These are phyloP conservation scores for Auricularia heimuer DNA, from an alignment of 768 basidiomycete species.

Conservation along the genomic window DNA sequence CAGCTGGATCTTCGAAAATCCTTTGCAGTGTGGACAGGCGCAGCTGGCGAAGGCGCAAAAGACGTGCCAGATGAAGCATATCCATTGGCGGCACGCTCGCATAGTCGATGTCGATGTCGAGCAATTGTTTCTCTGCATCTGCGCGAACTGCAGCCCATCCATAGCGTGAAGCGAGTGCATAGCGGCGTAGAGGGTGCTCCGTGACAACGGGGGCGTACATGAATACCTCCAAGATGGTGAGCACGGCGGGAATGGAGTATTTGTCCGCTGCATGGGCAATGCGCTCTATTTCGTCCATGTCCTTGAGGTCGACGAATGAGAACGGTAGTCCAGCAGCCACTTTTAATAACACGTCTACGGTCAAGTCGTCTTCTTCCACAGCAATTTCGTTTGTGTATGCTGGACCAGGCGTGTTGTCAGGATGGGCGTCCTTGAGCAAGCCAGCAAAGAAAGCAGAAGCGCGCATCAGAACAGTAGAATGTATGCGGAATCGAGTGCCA, in stretches of 20 bases:
- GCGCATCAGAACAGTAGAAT: no score
- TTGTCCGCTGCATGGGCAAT: background rate
- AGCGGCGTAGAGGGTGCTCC: background rate
- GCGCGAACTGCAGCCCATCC: background rate
- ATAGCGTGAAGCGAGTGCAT: background rate
- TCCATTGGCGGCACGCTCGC: background rate
- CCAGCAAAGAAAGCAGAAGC: no score
- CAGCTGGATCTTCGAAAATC: background rate
- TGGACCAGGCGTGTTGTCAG: no score
- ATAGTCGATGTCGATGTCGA: background rate
- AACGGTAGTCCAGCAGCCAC: background rate
- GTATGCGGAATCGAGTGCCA: no score
- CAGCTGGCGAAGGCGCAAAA: background rate
- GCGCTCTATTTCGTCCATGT: background rate
- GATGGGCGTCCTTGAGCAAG: no score
- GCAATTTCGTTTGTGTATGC: no score
- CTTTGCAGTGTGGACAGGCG: background rate
- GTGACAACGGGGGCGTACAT: background rate
- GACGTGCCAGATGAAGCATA: background rate
- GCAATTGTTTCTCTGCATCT: background rate
- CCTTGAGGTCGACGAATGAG: background rate
- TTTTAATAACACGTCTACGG: background rate
- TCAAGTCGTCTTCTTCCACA: no score
- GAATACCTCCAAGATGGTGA: background rate
- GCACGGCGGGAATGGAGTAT: background rate